Evolutionary conservation across 208 protist genomes (phyloP).

Genomic region (Leishmania gerbilli): DNA sequence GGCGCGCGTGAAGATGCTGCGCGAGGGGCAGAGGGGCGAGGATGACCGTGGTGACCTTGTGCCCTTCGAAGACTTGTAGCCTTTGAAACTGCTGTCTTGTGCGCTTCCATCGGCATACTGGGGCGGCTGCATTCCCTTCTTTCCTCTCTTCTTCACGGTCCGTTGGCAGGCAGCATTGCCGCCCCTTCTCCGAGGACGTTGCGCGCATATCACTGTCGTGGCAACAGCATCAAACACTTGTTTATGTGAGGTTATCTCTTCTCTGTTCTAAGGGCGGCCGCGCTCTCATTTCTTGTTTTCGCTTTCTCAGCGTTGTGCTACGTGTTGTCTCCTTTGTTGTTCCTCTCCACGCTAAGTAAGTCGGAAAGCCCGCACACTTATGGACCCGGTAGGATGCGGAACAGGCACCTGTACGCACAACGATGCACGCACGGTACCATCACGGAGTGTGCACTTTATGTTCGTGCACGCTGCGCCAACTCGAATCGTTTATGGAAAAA

Average conservation of each 20-base stretch:
- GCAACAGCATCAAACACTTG: neutral
- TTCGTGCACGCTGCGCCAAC: neutral
- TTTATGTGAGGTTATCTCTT: neutral
- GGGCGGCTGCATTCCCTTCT: slow-evolving; percentile 10
- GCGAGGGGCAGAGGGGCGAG: slow-evolving; percentile 64
- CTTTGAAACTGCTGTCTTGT: neutral
- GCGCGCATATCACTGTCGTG: neutral
- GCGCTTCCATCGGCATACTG: neutral
- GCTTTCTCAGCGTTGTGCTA: neutral
- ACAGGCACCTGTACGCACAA: neutral
- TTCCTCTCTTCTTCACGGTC: slow-evolving; percentile 8
- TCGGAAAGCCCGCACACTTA: neutral
- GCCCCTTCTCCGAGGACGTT: neutral
- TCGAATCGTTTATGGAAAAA: neutral
- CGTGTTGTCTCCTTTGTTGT: neutral
- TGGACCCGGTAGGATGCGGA: neutral
- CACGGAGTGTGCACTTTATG: neutral
- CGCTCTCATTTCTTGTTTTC: neutral
- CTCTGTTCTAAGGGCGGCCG: neutral
- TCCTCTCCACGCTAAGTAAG: slow-evolving; percentile 16
- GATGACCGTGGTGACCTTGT: slow-evolving; percentile 61
- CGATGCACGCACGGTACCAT: neutral
- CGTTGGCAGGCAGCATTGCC: neutral
- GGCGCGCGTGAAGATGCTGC: slow-evolving; percentile 93
- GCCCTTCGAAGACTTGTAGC: slow-evolving; percentile 54